Conservation (phyloP, 495 filamentous ascomycete species). For the Chaetomium tenue region DNA sequence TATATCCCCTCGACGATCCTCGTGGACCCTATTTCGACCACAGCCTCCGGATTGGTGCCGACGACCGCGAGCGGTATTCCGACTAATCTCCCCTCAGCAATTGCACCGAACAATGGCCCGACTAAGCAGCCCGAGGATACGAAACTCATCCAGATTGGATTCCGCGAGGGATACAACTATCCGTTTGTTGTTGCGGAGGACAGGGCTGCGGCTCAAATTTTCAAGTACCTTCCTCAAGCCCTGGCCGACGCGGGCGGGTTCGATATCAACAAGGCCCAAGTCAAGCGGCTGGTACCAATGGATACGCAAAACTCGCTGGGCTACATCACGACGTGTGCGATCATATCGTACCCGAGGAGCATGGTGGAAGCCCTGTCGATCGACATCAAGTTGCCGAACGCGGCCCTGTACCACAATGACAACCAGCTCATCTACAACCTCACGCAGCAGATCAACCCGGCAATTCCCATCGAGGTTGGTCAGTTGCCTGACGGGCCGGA, state of each 20-base stretch:
- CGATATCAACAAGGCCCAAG: constrained; percentile 51
- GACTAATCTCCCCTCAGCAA: constrained; percentile 66
- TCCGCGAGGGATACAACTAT: constrained; percentile 77
- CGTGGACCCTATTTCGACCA: constrained; percentile 41
- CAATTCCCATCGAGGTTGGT: constrained; percentile 72
- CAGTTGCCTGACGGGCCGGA: constrained; percentile 40
- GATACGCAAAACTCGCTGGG: constrained; percentile 67
- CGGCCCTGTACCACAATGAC: constrained; percentile 69
- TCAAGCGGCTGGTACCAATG: constrained; percentile 73
- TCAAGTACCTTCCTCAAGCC: constrained; percentile 72
- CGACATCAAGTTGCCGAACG: constrained; percentile 65
- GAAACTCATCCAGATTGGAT: constrained; percentile 76
- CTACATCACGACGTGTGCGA: constrained; percentile 80
- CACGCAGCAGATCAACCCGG: constrained; percentile 77
- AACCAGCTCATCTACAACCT: constrained; percentile 60
- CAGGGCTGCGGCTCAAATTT: constrained; percentile 80
- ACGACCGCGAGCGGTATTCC: constrained; percentile 53
- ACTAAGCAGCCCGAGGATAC: constrained; percentile 56
- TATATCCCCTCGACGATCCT: constrained; percentile 49
- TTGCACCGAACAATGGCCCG: constrained; percentile 54
- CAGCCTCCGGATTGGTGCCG: constrained; percentile 28
- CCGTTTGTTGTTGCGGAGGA: constrained; percentile 68
- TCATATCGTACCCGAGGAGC: constrained; percentile 67
- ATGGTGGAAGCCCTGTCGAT: constrained; percentile 60
- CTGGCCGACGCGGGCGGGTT: constrained; percentile 65